Conservation (phyloP, 169 alveolate genomes). For the Perkinsus marinus region DNA sequence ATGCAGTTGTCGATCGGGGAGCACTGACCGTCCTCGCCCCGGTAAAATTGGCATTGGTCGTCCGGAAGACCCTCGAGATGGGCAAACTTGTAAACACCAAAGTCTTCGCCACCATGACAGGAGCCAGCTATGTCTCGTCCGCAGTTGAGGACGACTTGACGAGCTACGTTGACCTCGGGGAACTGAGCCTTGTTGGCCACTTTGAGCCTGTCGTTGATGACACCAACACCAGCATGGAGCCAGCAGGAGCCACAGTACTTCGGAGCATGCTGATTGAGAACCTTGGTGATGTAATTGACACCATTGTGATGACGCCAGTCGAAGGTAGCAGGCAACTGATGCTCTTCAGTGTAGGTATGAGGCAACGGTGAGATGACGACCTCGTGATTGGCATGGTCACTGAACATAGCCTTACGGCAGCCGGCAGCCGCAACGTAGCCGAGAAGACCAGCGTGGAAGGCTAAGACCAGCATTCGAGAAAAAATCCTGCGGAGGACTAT, state of each 20-base stretch:
- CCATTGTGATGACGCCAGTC: not conserved
- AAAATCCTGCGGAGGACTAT: not conserved
- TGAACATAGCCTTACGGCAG: not conserved
- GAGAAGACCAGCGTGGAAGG: not conserved
- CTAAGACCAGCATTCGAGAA: not conserved
- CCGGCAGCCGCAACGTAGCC: not conserved
- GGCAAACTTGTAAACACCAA: slow-evolving; percentile 46
- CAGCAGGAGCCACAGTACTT: slow-evolving; percentile 65
- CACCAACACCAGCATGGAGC: slow-evolving; percentile 59
- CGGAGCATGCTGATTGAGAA: slow-evolving; percentile 53
- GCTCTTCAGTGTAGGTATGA: not conserved
- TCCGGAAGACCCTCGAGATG: slow-evolving; percentile 43
- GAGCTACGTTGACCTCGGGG: slow-evolving; percentile 37
- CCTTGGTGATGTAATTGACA: slow-evolving; percentile 5
- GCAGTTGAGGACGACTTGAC: slow-evolving; percentile 56
- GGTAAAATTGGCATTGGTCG: slow-evolving; percentile 44
- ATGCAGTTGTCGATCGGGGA: slow-evolving; percentile 34
- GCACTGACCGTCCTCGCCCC: slow-evolving; percentile 35
- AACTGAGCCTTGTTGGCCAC: slow-evolving; percentile 39
- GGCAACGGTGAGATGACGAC: not conserved
- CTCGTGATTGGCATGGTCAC: not conserved
- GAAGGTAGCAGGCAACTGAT: not conserved
- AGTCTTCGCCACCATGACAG: slow-evolving; percentile 63
- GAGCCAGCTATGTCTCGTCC: slow-evolving; percentile 54
- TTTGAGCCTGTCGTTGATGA: slow-evolving; percentile 60